Evolutionary conservation across 129 eudicot genomes (phyloP).

Genomic region (Scalesia atractyloides): DNA sequence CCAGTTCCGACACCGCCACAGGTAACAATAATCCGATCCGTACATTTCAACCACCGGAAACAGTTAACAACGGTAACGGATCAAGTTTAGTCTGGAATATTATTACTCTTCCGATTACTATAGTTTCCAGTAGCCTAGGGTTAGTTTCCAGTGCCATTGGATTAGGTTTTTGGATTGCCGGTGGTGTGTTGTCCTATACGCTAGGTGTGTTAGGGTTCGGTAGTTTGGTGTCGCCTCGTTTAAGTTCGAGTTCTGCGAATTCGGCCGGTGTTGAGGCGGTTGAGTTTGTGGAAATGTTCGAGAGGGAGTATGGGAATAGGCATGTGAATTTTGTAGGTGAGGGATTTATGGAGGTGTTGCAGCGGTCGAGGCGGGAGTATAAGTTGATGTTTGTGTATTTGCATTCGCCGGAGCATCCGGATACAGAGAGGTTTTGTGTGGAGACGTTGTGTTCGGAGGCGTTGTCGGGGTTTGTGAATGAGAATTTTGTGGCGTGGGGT

Average conservation of each 20-base stretch:
- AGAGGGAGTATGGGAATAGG: slow-evolving; percentile 59
- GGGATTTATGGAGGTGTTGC: slow-evolving; percentile 85
- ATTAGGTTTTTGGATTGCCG: slow-evolving; percentile 76
- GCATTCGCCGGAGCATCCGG: slow-evolving; percentile 94
- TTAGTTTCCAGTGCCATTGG: slow-evolving; percentile 73
- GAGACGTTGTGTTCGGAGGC: slow-evolving; percentile 65
- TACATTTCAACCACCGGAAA: slow-evolving; percentile 15
- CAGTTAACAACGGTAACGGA: slow-evolving; percentile 22
- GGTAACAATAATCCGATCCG: not conserved
- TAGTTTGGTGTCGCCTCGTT: slow-evolving; percentile 32
- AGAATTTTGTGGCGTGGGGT: slow-evolving; percentile 90
- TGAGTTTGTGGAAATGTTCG: slow-evolving; percentile 57
- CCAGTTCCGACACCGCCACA: slow-evolving; percentile 13
- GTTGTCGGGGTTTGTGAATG: slow-evolving; percentile 64
- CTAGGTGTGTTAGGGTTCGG: slow-evolving; percentile 57
- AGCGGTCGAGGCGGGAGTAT: slow-evolving; percentile 64
- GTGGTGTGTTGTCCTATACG: slow-evolving; percentile 72
- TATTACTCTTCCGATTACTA: slow-evolving; percentile 72
- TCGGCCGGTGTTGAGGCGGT: slow-evolving; percentile 61
- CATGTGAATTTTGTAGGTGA: slow-evolving; percentile 63
- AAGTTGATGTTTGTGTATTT: slow-evolving; percentile 82
- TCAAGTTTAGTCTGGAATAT: slow-evolving; percentile 71
- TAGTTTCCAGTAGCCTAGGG: slow-evolving; percentile 79
- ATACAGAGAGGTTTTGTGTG: slow-evolving; percentile 59
- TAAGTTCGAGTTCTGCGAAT: slow-evolving; percentile 46